Conservation (phyloP, 140 eudicot genomes). For the Ambrosia hybrid region DNA sequence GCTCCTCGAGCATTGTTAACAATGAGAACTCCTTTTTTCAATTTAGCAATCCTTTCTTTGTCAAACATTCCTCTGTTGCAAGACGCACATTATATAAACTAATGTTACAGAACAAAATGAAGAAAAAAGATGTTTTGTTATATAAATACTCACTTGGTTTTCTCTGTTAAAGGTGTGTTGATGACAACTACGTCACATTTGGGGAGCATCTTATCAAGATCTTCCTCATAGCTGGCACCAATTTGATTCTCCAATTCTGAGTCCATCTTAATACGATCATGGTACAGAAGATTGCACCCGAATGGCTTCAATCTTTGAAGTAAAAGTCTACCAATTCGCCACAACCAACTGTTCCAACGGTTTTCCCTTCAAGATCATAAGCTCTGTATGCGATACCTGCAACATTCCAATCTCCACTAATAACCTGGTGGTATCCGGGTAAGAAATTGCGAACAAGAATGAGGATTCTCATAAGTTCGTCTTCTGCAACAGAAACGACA, state of each 20-base stretch:
- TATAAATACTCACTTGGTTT: constrained; percentile 64
- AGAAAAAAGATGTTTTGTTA: not conserved
- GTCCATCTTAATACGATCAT: constrained; percentile 86
- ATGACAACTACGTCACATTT: constrained; percentile 90
- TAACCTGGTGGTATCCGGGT: constrained; percentile 95
- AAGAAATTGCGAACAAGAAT: constrained; percentile 88
- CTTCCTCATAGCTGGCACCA: constrained; percentile 85
- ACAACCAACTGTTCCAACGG: constrained; percentile 95
- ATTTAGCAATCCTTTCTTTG: constrained; percentile 73
- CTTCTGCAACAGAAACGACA: constrained; percentile 91
- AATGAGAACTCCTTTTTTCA: constrained; percentile 90
- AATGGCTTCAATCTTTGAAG: constrained; percentile 60
- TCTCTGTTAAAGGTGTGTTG: constrained; percentile 87
- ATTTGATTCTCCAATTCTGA: constrained; percentile 71
- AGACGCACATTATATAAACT: not conserved
- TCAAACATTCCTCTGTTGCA: constrained; percentile 81
- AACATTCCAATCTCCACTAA: constrained; percentile 91
- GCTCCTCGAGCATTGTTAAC: constrained; percentile 99
- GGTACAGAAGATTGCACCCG: constrained; percentile 69
- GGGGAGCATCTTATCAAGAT: constrained; percentile 89
- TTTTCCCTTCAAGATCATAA: constrained; percentile 97
- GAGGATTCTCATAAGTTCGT: constrained; percentile 95
- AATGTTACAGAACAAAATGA: not conserved
- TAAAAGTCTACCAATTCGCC: constrained; percentile 81
- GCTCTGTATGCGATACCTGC: constrained; percentile 90